phyloP scores from a whole-genome alignment of 2,329 filamentous ascomycete genomes.

The Diaporthe humulicola region DNA sequence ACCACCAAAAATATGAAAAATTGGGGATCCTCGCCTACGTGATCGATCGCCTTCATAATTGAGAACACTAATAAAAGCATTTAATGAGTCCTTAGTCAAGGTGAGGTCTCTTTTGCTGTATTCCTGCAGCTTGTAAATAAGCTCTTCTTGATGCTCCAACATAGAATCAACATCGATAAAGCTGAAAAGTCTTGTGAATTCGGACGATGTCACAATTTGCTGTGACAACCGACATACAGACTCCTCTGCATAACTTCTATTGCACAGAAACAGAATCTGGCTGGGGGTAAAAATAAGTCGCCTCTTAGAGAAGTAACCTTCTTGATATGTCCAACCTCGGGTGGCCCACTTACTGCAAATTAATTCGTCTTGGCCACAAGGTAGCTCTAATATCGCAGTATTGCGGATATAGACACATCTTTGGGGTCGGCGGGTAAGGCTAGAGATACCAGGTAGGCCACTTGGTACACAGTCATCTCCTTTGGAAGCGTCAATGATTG shows the following conservation, averaged over 20 bases:
- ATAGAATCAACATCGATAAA: no score
- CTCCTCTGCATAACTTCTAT: background rate
- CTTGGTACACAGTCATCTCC: background rate
- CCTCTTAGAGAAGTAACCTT: background rate
- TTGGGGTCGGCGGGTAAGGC: background rate
- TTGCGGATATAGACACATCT: background rate
- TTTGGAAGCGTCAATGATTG: background rate
- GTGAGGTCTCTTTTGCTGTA: background rate
- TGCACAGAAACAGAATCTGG: background rate
- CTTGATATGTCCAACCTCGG: background rate
- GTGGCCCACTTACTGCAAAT: background rate
- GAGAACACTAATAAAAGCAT: background rate
- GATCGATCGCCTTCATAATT: background rate
- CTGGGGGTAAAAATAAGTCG: background rate
- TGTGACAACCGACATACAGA: background rate
- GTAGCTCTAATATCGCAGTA: background rate
- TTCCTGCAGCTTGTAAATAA: background rate
- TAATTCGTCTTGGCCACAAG: background rate
- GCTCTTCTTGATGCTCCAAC: no score
- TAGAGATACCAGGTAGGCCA: background rate
- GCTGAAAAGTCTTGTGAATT: no score
- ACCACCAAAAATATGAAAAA: background rate
- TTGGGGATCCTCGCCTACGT: accelerated
- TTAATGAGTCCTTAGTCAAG: background rate
- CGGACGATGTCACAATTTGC: background rate